Base-by-base conservation (phyloP, 257 asterid genomes). In the Ajuga chamaepitys region DNA sequence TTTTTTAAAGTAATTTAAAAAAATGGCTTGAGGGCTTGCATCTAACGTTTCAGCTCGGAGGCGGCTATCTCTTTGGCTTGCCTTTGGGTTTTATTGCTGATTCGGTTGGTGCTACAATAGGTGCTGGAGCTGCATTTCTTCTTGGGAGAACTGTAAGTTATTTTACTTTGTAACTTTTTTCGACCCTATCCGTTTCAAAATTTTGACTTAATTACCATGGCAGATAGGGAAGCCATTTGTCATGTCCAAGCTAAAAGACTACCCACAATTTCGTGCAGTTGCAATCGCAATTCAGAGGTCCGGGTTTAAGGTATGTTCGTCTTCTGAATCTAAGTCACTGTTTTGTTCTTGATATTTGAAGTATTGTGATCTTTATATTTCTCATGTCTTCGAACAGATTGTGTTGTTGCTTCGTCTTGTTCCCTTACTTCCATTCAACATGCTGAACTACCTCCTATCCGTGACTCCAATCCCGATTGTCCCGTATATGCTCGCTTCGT, bases 11-110 rank as follows among this genome's bases (percentile, higher is more conserved):
- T 41, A 26, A 53, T 14, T 66, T 24, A 61, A 21, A 22, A 32
- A 42, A 17, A 8, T 52, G 13, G n/a, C 52, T 35, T 56, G 37
- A 20, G 11, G 1, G 32, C 40, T 56, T 26, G 17, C 56, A 40
- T 41, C 45, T 66, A 34, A 51, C 54, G 57, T 74, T 81, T 76
- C 88, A 93, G 98, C 86, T 93, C 25, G 98, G 98, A 60, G 98
- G 98, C 76, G 97, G 98, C 66, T 91, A 91, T 79, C 96, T 91
- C 69, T 91, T 88, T 72, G 98, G 98, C 54, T 80, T 91, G 77
- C 96, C 97, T 12, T 70, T 93, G 47, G 98, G 98, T 66, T 89
- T 93, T 73, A 58, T 84, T 47, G 93, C 98, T 44, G 96, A 93
- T 82, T 89, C 98, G 25, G 42, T 89, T 44, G 98, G 98, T 56